These are phyloP conservation scores for Dendrothele bispora DNA, from an alignment of 768 basidiomycete genomes.

Conservation along the genomic window DNA sequence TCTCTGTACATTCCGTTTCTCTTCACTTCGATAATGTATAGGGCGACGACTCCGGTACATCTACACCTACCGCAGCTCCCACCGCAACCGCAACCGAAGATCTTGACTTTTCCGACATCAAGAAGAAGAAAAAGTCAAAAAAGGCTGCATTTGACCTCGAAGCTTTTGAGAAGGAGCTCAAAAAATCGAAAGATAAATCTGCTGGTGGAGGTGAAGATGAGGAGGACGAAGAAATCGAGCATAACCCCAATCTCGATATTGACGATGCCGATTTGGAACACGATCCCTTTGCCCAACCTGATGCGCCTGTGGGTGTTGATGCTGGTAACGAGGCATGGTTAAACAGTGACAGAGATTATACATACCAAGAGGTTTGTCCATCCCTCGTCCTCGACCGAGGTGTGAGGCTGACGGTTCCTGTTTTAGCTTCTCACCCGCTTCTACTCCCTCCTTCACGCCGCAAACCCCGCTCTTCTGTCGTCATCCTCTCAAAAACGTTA, in stretches of 20 bases:
- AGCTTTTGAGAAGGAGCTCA: constrained; percentile 92
- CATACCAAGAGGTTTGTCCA: constrained; percentile 82
- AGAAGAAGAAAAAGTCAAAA: constrained; percentile 92
- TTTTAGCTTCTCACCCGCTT: constrained; percentile 89
- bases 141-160: constrained; percentile 89
- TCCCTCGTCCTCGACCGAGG: no score
- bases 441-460: constrained; percentile 86
- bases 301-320: constrained; percentile 62
- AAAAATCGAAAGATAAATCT: constrained; percentile 64
- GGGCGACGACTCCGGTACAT: constrained; percentile 68
- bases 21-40: constrained; percentile 21
- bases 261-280: constrained; percentile 89
- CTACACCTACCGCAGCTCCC: constrained; percentile 52
- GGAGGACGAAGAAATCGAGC: constrained; percentile 53
- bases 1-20: constrained; percentile 6
- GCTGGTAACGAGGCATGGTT: constrained; percentile 88
- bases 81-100: constrained; percentile 60
- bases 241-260: constrained; percentile 62
- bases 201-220: constrained; percentile 53
- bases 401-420: no score
- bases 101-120: constrained; percentile 92
- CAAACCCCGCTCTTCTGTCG: constrained; percentile 87
- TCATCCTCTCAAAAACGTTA: constrained; percentile 88
- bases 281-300: constrained; percentile 73
- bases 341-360: constrained; percentile 90